These are phyloP conservation scores for Auricularia sp. DNA, from an alignment of 768 basidiomycete genomes.

Conservation along the genomic window DNA sequence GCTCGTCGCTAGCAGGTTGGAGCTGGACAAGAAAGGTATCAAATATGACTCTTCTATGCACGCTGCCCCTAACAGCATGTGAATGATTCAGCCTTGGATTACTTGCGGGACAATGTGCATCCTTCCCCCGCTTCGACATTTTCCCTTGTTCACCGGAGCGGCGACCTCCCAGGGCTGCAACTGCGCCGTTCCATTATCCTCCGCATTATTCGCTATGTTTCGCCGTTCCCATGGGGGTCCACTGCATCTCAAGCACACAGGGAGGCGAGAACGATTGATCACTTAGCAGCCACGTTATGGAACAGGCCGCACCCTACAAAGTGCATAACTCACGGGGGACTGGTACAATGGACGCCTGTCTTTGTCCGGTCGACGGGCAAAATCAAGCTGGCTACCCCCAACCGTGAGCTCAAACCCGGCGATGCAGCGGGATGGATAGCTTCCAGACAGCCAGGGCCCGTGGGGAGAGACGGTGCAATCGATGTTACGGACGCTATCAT, in stretches of 20 bases:
- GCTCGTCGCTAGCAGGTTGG: too few relatives aligned
- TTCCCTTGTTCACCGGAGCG: slow-evolving; percentile 16
- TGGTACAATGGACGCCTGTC: slow-evolving; percentile 54
- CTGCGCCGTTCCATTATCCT: slow-evolving; percentile 19
- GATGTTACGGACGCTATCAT: slow-evolving; percentile 19
- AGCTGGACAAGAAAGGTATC: slow-evolving; percentile 18
- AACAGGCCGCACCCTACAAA: slow-evolving; percentile 6
- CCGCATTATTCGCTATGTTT: slow-evolving; percentile 54
- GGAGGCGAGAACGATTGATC: slow-evolving; percentile 33
- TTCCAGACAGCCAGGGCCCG: slow-evolving; percentile 36
- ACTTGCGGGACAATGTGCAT: background rate
- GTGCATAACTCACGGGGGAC: slow-evolving; percentile 34
- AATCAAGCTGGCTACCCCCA: background rate
- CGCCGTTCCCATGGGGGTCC: slow-evolving; percentile 70
- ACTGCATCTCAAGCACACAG: slow-evolving; percentile 51
- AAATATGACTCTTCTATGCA: too few relatives aligned
- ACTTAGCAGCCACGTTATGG: slow-evolving; percentile 45
- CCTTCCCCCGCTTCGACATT: slow-evolving; percentile 33
- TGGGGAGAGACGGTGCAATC: slow-evolving; percentile 18
- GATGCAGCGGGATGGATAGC: slow-evolving; percentile 50
- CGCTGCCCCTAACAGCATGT: slow-evolving; percentile 24
- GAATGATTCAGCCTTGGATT: slow-evolving; percentile 29
- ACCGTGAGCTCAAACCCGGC: slow-evolving; percentile 10
- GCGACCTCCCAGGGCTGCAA: slow-evolving; percentile 11
- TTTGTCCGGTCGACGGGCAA: slow-evolving; percentile 2